phyloP scores from a whole-genome alignment of 805 yeast species.

The Blastobotrys attinorum region DNA sequence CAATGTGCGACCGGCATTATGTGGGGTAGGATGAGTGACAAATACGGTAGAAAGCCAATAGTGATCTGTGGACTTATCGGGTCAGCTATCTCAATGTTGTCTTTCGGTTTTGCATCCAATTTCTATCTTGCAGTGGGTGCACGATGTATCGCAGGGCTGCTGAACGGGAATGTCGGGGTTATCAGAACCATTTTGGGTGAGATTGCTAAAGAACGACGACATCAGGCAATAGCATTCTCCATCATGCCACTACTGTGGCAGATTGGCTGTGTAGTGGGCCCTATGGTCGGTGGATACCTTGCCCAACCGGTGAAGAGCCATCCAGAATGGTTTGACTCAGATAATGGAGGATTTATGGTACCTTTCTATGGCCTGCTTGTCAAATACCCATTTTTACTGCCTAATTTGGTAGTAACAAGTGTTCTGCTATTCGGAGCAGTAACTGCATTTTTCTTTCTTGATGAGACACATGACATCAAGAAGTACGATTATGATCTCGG shows the following conservation, averaged over 20 bases:
- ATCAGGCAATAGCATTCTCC: constrained; percentile 57
- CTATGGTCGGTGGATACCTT: constrained; percentile 47
- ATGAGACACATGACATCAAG: constrained; percentile 42
- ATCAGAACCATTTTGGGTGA: constrained; percentile 57
- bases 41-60: constrained; percentile 49
- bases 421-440: constrained; percentile 32
- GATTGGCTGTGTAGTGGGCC: constrained; percentile 54
- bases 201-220: constrained; percentile 45
- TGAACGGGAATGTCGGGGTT: constrained; percentile 63
- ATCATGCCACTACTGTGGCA: constrained; percentile 56
- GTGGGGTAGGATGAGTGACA: constrained; percentile 54
- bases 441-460: constrained; percentile 40
- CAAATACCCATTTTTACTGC: constrained; percentile 43
- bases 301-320: constrained; percentile 37
- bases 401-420: constrained; percentile 41
- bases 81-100: constrained; percentile 38
- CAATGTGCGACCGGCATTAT: constrained; percentile 51
- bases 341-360: not conserved
- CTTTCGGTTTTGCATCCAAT: constrained; percentile 48
- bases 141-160: constrained; percentile 45
- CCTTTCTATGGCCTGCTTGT: constrained; percentile 17
- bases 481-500: constrained; percentile 38
- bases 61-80: constrained; percentile 46
- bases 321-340: constrained; percentile 21
- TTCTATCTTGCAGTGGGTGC: constrained; percentile 47